Evolutionary conservation across 2,329 filamentous ascomycete genomes (phyloP).

Genomic region (Coniochaeta sp.): DNA sequence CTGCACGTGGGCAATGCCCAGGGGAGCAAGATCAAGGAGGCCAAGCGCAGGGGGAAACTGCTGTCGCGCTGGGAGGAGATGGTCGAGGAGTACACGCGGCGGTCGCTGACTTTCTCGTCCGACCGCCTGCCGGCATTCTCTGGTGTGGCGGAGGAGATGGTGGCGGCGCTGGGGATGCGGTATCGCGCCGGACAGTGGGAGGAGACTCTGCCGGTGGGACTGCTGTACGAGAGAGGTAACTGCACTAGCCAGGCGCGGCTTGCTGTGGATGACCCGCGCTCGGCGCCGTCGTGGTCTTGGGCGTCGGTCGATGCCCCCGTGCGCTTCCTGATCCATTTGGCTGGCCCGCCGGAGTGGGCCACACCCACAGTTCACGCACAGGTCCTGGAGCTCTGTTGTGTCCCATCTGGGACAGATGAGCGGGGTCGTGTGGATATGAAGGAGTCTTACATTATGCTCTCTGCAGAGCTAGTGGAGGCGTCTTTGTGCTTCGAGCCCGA

Average conservation of each 20-base stretch:
- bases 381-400: neutral
- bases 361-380: neutral
- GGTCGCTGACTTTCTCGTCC: conserved; percentile 1
- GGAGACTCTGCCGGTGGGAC: neutral
- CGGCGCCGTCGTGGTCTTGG: neutral
- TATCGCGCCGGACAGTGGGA: neutral
- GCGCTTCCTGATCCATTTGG: neutral
- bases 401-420: conserved; percentile 3
- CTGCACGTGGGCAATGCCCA: neutral
- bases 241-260: neutral
- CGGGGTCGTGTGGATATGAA: conserved; percentile 2
- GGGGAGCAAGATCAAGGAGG: neutral
- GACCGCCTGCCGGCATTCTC: conserved; percentile 4
- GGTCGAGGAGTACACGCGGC: conserved; percentile 2
- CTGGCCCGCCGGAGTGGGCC: neutral
- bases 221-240: neutral
- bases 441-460: conserved; percentile 6
- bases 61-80: conserved; percentile 2
- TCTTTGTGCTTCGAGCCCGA: conserved; percentile 2
- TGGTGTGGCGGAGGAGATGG: neutral
- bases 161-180: neutral
- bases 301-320: neutral
- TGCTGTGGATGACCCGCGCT: neutral
- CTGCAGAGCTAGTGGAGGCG: conserved; percentile 3
- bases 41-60: neutral